Conservation (phyloP, 352 stramenopile genomes). For the Globisporangium spinosum region DNA sequence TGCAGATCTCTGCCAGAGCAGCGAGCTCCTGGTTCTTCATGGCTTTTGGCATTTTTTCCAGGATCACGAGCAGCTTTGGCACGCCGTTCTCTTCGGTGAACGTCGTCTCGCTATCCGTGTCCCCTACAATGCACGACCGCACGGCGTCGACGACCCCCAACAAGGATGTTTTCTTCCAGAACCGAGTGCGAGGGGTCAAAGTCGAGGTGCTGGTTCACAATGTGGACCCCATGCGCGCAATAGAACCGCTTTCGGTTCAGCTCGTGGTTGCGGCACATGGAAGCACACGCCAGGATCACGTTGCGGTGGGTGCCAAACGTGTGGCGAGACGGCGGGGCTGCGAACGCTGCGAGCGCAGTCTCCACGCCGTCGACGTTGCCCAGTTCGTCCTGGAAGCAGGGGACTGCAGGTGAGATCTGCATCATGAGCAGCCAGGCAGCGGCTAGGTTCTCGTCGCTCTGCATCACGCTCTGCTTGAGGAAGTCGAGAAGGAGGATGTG, state of each 20-base stretch:
- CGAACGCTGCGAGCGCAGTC: constrained; percentile 45
- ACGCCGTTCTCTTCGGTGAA: constrained; percentile 68
- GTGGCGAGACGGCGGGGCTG: constrained; percentile 37
- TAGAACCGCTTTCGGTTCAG: constrained; percentile 51
- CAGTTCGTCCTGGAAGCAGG: constrained; percentile 43
- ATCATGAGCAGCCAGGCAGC: constrained; percentile 55
- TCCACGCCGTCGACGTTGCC: constrained; percentile 47
- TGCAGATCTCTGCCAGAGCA: constrained; percentile 60
- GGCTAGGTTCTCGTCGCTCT: constrained; percentile 35
- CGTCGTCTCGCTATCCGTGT: constrained; percentile 42
- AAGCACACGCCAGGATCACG: constrained; percentile 50
- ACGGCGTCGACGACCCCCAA: constrained; percentile 61
- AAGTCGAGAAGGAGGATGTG: constrained; percentile 50
- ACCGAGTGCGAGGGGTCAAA: constrained; percentile 50
- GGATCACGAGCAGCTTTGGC: constrained; percentile 51
- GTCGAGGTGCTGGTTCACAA: constrained; percentile 38
- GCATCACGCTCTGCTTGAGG: constrained; percentile 32
- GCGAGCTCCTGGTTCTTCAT: constrained; percentile 62
- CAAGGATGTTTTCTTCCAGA: constrained; percentile 66
- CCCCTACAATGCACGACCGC: constrained; percentile 56
- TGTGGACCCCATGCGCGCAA: constrained; percentile 39
- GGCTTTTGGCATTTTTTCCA: constrained; percentile 45
- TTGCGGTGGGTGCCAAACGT: constrained; percentile 67
- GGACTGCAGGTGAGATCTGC: constrained; percentile 32
- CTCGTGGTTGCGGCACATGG: constrained; percentile 51